Evolutionary conservation across 331 rosid species (phyloP), one percentile per base, ranked within the genome.

Genomic region (Malus hybrid): DNA sequence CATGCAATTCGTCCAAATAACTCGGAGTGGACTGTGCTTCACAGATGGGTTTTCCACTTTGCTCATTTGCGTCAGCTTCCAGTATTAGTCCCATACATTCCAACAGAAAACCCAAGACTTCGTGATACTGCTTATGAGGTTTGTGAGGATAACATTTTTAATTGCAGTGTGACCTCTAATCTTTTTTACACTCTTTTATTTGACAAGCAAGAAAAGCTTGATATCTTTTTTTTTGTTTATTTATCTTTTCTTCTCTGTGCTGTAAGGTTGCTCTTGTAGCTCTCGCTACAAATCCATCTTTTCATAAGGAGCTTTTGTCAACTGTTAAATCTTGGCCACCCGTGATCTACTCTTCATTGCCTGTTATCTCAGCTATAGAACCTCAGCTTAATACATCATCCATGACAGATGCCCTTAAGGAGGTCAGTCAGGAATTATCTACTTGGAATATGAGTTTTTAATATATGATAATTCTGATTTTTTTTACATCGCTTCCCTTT

Each of bases 41-140:
- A 73, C 93, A 92, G 97, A 83, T 95, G 97, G 99, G 97, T 92
- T 76, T 95, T 95, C 79, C 99, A 95, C 90, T 95, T 95, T 80
- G 99, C 99, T 71, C 99, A 95, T 80, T 91, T 92, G 69, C 97
- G 99, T 66, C 99, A 92, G 82, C 99, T 95, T 83, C 99, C 97
- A 29, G 93, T 95, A 67, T 85, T 95, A 78, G 99, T 90, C 73
- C 97, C 93, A 69, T 90, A 86, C 78, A 90, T 95, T 80, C 99
- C 99, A 63, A 89, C 89, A 8, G 92, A 85, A 60, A 89, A 83
- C 90, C 97, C 96, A 46, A 85, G 90, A 88, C 86, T 95, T 69
- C 91, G 96, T 60, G 97, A 89, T 78, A 95, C 97, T 86, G 99
- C 93, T 76, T 95, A 95, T 75, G 99, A 95, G 97, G 99, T 92